Evolutionary conservation across 2,329 filamentous ascomycete genomes (phyloP), one percentile per base, ranked within the genome.

Genomic region (Aspergillus japonicus): DNA sequence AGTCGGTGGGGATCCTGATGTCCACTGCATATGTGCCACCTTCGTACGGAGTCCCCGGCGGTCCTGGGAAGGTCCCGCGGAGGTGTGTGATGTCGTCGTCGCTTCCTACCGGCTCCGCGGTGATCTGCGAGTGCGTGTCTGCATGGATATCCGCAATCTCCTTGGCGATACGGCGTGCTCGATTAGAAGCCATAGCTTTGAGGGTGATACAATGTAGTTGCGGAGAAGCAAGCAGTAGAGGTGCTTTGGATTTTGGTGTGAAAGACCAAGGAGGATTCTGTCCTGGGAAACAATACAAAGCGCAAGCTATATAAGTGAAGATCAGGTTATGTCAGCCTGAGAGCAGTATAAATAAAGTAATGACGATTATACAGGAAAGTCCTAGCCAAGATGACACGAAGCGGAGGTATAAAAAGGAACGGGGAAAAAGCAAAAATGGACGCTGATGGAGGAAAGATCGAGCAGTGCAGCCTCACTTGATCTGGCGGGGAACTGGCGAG

Each of bases 11-110:
- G 56, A 99, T 95, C 69, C 84, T 85, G 69, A 99, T 95, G 70
- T 96, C 91, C 66, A 99, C 86, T 16, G 84, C 77, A 75, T 87
- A 99, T 29, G 83, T 88, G 47, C 92, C 95, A 21, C 92, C 92
- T 66, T 93, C 91, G 73, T 98, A 99, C 0, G 95, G 92, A 1
- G 94, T 96, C 65, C 96, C 92, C 39, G 94, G 92, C 1, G 95
- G 95, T 0, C 92, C 95, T 42, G 84, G 84, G 74, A 99, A 95
- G 59, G 87, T 85, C 59, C 94, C 95, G 66, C 87, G 88, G 63
- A 99, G 86, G 70, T 94, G 90, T 59, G 88, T 91, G 58, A 98
- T 80, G 75, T 92, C 89, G 64, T 86, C 83, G 50, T 85, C 85
- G 62, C 85, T 79, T 31, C 80, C 83, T 59, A 87, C 78, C 1